Conservation (phyloP, 2,329 filamentous ascomycete species). For the Onygena corvina region DNA sequence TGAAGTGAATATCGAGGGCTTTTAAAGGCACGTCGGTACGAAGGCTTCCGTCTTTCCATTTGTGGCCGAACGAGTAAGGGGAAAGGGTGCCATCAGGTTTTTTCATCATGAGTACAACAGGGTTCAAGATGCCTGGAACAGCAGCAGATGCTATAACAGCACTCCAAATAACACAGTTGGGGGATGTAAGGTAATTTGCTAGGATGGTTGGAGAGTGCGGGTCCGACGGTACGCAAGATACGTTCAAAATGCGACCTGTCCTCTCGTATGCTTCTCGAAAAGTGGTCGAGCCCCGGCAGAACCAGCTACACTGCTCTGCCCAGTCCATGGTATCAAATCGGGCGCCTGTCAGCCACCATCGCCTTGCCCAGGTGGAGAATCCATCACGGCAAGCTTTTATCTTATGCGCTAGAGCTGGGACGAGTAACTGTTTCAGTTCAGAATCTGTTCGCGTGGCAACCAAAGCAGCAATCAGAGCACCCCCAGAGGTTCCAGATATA, state of each 20-base stretch:
- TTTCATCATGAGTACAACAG: slow-evolving; percentile 86
- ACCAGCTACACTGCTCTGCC: slow-evolving; percentile 78
- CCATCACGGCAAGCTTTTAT: slow-evolving; percentile 79
- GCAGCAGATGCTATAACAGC: slow-evolving; percentile 89
- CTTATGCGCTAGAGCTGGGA: slow-evolving; percentile 71
- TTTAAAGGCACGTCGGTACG: slow-evolving; percentile 93
- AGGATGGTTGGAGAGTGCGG: slow-evolving; percentile 86
- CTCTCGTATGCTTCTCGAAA: slow-evolving; percentile 90
- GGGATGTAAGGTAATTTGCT: slow-evolving; percentile 87
- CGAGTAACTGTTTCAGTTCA: slow-evolving; percentile 70
- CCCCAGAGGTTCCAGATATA: slow-evolving; percentile 91
- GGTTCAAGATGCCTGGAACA: slow-evolving; percentile 90
- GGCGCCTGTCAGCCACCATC: slow-evolving; percentile 88
- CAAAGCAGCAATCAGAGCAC: slow-evolving; percentile 75
- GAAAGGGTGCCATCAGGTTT: slow-evolving; percentile 61
- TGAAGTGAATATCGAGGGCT: slow-evolving; percentile 90
- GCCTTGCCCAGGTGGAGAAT: slow-evolving; percentile 59
- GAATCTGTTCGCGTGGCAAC: slow-evolving; percentile 84
- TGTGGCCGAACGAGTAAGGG: slow-evolving; percentile 94
- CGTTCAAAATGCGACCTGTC: slow-evolving; percentile 87
- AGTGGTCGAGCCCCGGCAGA: slow-evolving; percentile 78
- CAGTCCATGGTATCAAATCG: slow-evolving; percentile 89
- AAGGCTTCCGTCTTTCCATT: slow-evolving; percentile 95
- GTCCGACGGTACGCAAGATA: slow-evolving; percentile 89
- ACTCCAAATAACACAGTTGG: slow-evolving; percentile 97